Conservation (phyloP, 306 rosid genomes). For the Casuarina equisetifolia region DNA sequence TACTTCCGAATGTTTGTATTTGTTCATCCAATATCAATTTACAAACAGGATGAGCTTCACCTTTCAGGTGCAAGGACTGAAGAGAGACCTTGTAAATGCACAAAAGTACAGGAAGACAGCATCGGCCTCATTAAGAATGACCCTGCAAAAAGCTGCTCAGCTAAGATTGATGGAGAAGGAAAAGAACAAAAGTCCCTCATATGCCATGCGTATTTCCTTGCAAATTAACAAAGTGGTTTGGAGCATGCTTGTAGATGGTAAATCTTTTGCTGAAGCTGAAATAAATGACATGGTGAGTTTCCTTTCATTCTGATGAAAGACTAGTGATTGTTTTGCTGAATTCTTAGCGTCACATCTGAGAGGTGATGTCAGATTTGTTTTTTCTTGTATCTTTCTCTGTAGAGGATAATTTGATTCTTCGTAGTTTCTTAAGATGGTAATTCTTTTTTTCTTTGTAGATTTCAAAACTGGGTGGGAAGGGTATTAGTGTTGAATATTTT, state of each 20-base stretch:
- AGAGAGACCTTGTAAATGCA: slow-evolving; percentile 75
- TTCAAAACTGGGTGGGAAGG: background rate
- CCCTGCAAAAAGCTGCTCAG: slow-evolving; percentile 91
- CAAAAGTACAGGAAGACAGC: slow-evolving; percentile 83
- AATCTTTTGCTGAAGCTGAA: slow-evolving; percentile 98
- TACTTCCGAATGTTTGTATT: background rate
- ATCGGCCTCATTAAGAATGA: slow-evolving; percentile 76
- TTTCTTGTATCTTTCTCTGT: background rate
- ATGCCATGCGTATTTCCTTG: slow-evolving; percentile 96
- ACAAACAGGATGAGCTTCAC: slow-evolving; percentile 23
- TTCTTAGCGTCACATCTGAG: background rate
- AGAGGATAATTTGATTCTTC: background rate
- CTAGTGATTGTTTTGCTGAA: slow-evolving; percentile 2
- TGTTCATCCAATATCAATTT: background rate
- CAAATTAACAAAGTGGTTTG: slow-evolving; percentile 89
- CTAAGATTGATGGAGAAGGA: slow-evolving; percentile 87
- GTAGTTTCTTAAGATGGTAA: background rate
- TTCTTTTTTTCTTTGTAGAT: background rate
- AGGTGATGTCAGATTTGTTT: background rate
- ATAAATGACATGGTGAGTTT: slow-evolving; percentile 90
- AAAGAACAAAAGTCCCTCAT: slow-evolving; percentile 95
- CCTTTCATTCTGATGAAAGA: slow-evolving; percentile 20
- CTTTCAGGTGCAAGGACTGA: slow-evolving; percentile 87
- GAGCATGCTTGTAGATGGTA: slow-evolving; percentile 98
- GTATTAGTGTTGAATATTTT: background rate